Evolutionary conservation across 139 green algal species (phyloP), one percentile per base, ranked within the genome.

Genomic region (Chlamydomonas incerta): DNA sequence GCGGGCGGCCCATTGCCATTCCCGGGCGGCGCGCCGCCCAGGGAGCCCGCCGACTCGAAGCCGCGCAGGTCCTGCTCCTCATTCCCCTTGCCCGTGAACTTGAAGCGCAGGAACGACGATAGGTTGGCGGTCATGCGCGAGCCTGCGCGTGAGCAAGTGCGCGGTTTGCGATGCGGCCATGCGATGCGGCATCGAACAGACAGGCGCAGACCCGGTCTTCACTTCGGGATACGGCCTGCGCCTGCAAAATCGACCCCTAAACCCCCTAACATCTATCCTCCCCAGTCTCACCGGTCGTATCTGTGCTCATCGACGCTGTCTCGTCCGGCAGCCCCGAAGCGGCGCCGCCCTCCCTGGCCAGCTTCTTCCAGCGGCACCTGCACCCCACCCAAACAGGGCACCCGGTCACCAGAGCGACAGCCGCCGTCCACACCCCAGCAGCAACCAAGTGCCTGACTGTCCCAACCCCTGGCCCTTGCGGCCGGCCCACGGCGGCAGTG

Each of bases 51-150:
- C n/a, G 37, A 13, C 17, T 74, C 85, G 41, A 93, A 94, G 62
- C 91, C 91, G 34, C 80, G 37, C n/a, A 94, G 57, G 83, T 94
- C 91, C 83, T 94, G 91, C 84, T 94, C 91, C 60, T 88, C 85
- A 28, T 82, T 88, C 20, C 71, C 88, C 46, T 87, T 76, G 41
- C 76, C 87, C 26, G 72, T 83, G 74, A 83, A 88, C 67, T 82
- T 88, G 72, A 86, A 89, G 31, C 89, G 91, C 47, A 87, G 83
- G 70, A 92, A 93, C 41, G 88, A 92, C 74, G 77, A 84, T 29
- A 89, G 57, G 74, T 91, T 91, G 47, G 76, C 72, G 1, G 87
- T 88, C 60, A 91, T 87, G 72, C 85, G 82, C 10, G 82, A 88
- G 63, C 90, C 90, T 92, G 83, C 1, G 14, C 71, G 35, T 77